A percentile compares a stretch with the other conserved stretches of the same genome.
Conservation (phyloP, 2,329 filamentous ascomycete genomes). For the Colletotrichum sp. region DNA sequence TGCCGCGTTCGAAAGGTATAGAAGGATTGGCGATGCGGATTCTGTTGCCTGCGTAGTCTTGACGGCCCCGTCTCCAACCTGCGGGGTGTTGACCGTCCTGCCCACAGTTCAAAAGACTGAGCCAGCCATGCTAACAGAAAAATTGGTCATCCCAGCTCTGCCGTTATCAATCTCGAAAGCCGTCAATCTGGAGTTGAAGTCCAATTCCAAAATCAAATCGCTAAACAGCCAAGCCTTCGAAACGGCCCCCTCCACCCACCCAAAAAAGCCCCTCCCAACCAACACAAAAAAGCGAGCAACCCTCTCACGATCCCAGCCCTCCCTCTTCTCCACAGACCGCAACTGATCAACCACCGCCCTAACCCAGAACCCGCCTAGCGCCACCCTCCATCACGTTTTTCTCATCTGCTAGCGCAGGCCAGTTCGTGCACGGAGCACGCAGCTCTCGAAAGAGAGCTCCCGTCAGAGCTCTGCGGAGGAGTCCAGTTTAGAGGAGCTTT, state of each 20-base stretch:
- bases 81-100: neutral
- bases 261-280: neutral
- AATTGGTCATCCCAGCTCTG: too few species aligned
- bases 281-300: neutral
- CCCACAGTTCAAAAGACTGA: neutral
- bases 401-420: neutral
- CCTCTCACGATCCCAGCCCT: neutral
- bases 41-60: neutral
- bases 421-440: neutral
- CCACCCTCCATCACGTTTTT: neutral
- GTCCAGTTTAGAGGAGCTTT: neutral
- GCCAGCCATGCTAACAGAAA: too few species aligned
- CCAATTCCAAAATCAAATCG: neutral
- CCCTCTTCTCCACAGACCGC: neutral
- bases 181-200: neutral
- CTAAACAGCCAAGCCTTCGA: neutral
- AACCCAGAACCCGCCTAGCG: slow-evolving; percentile 3
- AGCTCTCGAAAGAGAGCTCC: neutral
- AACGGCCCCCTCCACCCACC: neutral
- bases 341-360: slow-evolving; percentile 6
- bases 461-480: neutral
- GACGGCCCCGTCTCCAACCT: neutral
- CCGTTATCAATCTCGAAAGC: too few species aligned
- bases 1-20: fast-evolving
- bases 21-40: fast-evolving